These are phyloP conservation scores for Picochlorum sp. DNA, from an alignment of 139 green algal genomes.

Conservation along the genomic window DNA sequence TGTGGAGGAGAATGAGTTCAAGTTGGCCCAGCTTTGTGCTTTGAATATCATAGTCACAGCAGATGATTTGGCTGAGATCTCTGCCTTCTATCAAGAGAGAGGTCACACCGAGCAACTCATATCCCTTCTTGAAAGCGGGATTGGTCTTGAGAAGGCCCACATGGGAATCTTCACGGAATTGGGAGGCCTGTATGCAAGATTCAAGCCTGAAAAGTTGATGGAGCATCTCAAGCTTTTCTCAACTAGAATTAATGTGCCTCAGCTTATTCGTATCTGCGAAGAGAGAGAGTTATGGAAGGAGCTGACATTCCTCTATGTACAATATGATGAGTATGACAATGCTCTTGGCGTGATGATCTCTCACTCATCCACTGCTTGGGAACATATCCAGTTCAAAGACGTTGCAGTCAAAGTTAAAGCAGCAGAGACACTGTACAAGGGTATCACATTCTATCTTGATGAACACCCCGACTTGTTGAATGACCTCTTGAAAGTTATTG, in stretches of 20 bases:
- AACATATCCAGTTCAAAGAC: conserved; percentile 96
- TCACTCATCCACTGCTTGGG: conserved; percentile 89
- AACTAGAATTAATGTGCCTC: conserved; percentile 94
- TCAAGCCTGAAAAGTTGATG: conserved; percentile 83
- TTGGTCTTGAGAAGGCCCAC: conserved; percentile 95
- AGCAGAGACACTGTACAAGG: conserved; percentile 89
- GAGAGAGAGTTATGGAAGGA: conserved; percentile 94
- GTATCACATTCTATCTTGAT: conserved; percentile 92
- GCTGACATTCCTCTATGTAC: conserved; percentile 92
- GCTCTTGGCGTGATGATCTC: conserved; percentile 85
- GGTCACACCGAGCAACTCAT: conserved; percentile 93
- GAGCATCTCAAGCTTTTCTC: conserved; percentile 99
- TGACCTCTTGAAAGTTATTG: conserved; percentile 89
- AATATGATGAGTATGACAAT: conserved; percentile 99
- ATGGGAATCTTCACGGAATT: conserved; percentile 99
- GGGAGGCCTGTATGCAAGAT: conserved; percentile 82
- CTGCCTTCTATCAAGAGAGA: conserved; percentile 87
- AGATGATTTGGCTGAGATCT: conserved; percentile 95
- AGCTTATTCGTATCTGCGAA: conserved; percentile 91
- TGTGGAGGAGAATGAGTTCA: conserved; percentile 92
- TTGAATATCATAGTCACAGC: conserved; percentile 99
- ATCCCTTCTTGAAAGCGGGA: conserved; percentile 87
- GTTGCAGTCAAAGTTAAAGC: conserved; percentile 34
- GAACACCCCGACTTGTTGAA: conserved; percentile 92
- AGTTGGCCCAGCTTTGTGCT: conserved; percentile 91